Conservation (phyloP, 2,329 filamentous ascomycete genomes). For the Ceratocystis alfenasii region DNA sequence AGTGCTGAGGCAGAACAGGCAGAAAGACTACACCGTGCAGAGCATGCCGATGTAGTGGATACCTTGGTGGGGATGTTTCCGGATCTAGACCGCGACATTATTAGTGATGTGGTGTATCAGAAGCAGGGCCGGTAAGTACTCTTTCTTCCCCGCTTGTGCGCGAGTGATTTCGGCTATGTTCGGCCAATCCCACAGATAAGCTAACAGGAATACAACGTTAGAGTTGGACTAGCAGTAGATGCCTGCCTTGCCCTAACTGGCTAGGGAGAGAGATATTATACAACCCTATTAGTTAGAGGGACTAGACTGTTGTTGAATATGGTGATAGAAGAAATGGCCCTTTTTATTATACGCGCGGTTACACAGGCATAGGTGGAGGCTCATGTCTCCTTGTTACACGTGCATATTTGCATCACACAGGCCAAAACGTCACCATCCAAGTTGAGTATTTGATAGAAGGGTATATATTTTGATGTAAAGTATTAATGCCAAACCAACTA, state of each 20-base stretch:
- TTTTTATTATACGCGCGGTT: background rate
- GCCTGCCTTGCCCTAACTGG: slow-evolving; percentile 62
- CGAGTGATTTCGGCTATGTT: background rate
- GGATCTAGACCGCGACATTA: slow-evolving; percentile 82
- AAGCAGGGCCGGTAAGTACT: slow-evolving; percentile 76
- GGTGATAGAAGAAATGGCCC: background rate
- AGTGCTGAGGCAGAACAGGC: slow-evolving; percentile 84
- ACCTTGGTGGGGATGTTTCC: slow-evolving; percentile 95
- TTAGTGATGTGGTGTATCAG: slow-evolving; percentile 90
- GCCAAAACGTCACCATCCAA: background rate
- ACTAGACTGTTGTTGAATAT: background rate
- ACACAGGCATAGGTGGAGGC: background rate
- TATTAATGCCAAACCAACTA: slow-evolving; percentile 3
- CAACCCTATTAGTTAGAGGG: background rate
- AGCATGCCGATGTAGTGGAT: slow-evolving; percentile 86
- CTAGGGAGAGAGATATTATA: slow-evolving; percentile 24
- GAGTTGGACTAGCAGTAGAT: slow-evolving; percentile 75
- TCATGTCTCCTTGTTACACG: background rate
- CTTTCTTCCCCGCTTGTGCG: background rate
- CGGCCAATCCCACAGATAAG: slow-evolving; percentile 22
- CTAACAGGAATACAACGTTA: slow-evolving; percentile 30
- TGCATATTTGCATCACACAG: background rate
- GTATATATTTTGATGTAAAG: slow-evolving; percentile 13
- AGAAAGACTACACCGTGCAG: slow-evolving; percentile 64
- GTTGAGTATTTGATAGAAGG: slow-evolving; percentile 8